phyloP scores from a whole-genome alignment of 139 green algal species.

The Coelastrella sp. region DNA sequence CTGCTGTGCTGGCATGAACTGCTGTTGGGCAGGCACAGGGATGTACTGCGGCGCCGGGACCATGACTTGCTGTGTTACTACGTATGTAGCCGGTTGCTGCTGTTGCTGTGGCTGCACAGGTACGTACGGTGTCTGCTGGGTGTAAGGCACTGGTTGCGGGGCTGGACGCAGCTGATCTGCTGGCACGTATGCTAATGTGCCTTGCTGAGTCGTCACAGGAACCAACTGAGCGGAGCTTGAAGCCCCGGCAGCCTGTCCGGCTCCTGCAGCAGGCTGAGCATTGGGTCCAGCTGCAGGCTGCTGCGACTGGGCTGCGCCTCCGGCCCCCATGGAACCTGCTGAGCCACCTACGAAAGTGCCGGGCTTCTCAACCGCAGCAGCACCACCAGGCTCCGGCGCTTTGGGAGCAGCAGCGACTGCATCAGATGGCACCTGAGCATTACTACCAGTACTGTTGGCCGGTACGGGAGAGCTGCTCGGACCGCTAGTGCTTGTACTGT shows the following conservation, averaged over 20 bases:
- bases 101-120: neutral
- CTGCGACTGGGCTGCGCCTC: too few species aligned
- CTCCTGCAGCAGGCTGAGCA: neutral
- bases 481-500: neutral
- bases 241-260: neutral
- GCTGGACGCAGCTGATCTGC: constrained; percentile 1
- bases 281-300: neutral
- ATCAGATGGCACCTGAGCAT: neutral
- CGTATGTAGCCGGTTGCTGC: neutral
- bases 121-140: neutral
- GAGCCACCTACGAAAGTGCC: neutral
- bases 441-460: neutral
- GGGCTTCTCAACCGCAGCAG: constrained; percentile 33
- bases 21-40: neutral
- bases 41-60: too few species aligned
- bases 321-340: too few species aligned
- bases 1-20: neutral
- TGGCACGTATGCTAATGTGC: constrained; percentile 4
- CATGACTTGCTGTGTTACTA: neutral
- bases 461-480: neutral
- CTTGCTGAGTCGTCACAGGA: neutral
- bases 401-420: neutral
- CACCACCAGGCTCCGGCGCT: neutral
- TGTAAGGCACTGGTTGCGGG: too few species aligned
- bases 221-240: neutral